Evolutionary conservation across 2,329 filamentous ascomycete genomes (phyloP), one percentile per base, ranked within the genome.

Genomic region (Botrytis paeoniae): DNA sequence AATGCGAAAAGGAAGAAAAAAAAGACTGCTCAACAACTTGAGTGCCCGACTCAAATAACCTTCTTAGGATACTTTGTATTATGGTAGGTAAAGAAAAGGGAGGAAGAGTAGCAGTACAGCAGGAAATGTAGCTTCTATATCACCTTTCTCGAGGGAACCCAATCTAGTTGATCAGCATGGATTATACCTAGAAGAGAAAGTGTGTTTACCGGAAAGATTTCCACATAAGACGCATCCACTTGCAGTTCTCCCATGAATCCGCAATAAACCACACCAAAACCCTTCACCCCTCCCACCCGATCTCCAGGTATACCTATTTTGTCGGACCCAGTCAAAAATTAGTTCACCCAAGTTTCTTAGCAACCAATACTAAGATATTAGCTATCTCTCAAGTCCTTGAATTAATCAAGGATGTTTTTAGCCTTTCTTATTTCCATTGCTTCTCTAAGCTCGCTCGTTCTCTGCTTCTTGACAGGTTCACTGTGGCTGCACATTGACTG

Each of bases 181-280:
- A 1, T 59, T 43, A 69, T 69, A 59, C 65, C 65, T 32, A 57
- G 65, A 69, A 41, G 37, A 69, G 65, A 57, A 57, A 69, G 18
- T 4, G 29, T 68, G 16, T 48, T 41, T n/a, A 10, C 65, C 48
- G 37, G 18, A 3, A 29, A 41, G n/a, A 41, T 32, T 57, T 41
- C 65, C 35, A 39, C 54, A 32, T 54, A 57, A 61, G 48, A 37
- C 22, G 48, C 45, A 68, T 68, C 35, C 25, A 68, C 48, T 68
- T n/a, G 39, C 32, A 68, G 48, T 12, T 37, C 57, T 68, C 61
- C 61, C 39, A 63, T 29, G 25, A 62, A n/a, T 18, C 7, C 25
- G 8, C 60, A 39, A 41, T 29, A 63, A 43, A 37, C 64, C 64
- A 14, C 35, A 37, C 63, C 29, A 37, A 37, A 16, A 25, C 18